phyloP scores from a whole-genome alignment of 1,284 basidiomycete species.

The Cryptococcus sp. region DNA sequence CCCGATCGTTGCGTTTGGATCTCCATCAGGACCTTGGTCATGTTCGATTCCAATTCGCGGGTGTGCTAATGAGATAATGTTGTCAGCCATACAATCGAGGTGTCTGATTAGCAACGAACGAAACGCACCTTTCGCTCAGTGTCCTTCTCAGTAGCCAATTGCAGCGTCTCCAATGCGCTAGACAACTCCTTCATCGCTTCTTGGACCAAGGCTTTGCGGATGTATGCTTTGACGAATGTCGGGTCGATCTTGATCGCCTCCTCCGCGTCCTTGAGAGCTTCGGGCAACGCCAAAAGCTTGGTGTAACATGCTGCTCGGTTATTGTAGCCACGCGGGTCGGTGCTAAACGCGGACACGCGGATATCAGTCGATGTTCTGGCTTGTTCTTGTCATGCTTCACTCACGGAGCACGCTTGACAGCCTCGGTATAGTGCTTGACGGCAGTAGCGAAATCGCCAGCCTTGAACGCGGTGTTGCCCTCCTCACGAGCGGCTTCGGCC shows the following conservation, averaged over 20 bases:
- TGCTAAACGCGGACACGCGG: slow-evolving; percentile 17
- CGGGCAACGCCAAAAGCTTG: slow-evolving; percentile 89
- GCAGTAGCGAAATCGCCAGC: slow-evolving; percentile 85
- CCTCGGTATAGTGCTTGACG: slow-evolving; percentile 90
- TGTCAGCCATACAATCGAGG: not conserved
- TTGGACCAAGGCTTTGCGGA: slow-evolving; percentile 87
- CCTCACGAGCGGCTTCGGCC: slow-evolving; percentile 81
- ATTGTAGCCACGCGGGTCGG: slow-evolving; percentile 89
- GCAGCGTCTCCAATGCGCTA: slow-evolving; percentile 77
- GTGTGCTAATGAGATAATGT: slow-evolving; percentile 57
- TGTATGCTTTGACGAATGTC: slow-evolving; percentile 90
- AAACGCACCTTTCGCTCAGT: slow-evolving; percentile 63
- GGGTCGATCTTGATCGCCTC: slow-evolving; percentile 91
- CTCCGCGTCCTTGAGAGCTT: slow-evolving; percentile 94
- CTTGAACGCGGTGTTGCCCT: slow-evolving; percentile 93
- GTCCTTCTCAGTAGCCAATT: slow-evolving; percentile 73
- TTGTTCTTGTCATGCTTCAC: slow-evolving; percentile 10
- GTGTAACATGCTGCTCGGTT: slow-evolving; percentile 97
- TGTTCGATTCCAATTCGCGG: slow-evolving; percentile 75
- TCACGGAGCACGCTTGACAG: slow-evolving; percentile 89
- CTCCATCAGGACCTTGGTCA: slow-evolving; percentile 78
- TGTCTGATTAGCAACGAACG: no score
- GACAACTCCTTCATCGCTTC: slow-evolving; percentile 90
- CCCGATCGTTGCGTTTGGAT: slow-evolving; percentile 76
- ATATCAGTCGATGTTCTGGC: not conserved